Evolutionary conservation across 345 rosid genomes (phyloP).

Genomic region (Brassica nigra): DNA sequence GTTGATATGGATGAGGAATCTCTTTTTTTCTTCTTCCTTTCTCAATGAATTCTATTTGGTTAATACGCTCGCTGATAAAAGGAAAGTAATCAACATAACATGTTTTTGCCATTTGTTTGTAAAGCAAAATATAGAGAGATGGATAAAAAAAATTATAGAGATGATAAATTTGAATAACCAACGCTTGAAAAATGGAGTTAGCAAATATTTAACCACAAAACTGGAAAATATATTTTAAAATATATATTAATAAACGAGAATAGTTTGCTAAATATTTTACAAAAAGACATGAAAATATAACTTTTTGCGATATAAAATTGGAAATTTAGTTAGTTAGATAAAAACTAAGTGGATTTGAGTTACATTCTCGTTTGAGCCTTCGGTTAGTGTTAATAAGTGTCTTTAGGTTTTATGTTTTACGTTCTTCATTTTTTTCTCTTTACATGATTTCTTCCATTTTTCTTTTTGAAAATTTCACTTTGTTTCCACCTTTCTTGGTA

Average conservation of each 20-base stretch:
- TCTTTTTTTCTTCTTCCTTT: neutral
- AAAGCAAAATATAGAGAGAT: neutral
- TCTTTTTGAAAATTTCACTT: neutral
- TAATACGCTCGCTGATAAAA: slow-evolving; percentile 4
- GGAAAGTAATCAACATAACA: neutral
- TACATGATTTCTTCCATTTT: neutral
- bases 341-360: too few relatives aligned
- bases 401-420: neutral
- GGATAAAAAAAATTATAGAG: neutral
- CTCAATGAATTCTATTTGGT: neutral
- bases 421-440: neutral
- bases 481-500: neutral
- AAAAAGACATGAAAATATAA: too few relatives aligned
- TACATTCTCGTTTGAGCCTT: neutral
- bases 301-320: too few relatives aligned
- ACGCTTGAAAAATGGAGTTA: neutral
- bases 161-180: neutral
- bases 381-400: neutral
- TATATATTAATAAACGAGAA: too few relatives aligned
- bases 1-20: slow-evolving; percentile 33
- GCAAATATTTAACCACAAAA: neutral
- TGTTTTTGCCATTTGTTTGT: slow-evolving; percentile 1
- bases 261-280: too few relatives aligned
- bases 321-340: too few relatives aligned
- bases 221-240: too few relatives aligned